These are phyloP conservation scores for Fusarium multiceps DNA, from an alignment of 2,329 filamentous ascomycete genomes.

Conservation along the genomic window DNA sequence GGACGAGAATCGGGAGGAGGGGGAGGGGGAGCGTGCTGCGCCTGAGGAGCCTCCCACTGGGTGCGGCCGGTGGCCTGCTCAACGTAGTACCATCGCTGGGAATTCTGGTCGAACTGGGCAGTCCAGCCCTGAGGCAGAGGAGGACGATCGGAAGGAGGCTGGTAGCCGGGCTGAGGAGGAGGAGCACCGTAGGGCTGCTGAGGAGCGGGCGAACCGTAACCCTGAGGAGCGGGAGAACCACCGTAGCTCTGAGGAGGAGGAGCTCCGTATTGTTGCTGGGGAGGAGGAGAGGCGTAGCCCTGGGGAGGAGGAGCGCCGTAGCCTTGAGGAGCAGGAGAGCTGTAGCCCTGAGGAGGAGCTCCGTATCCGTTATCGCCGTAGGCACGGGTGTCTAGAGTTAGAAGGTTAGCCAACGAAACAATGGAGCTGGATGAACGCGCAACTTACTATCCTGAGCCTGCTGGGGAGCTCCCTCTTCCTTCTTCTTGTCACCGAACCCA, in stretches of 20 bases:
- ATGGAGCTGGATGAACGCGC: too few relatives aligned
- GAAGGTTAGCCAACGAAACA: slow-evolving; percentile 10
- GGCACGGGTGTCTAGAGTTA: slow-evolving; percentile 30
- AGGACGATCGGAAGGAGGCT: slow-evolving; percentile 56
- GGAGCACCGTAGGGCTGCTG: slow-evolving; percentile 41
- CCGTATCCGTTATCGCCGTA: slow-evolving; percentile 45
- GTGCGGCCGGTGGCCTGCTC: slow-evolving; percentile 70
- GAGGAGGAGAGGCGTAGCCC: slow-evolving; percentile 13
- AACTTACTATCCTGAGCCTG: slow-evolving; percentile 36
- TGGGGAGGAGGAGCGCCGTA: slow-evolving; percentile 41
- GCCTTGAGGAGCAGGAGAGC: slow-evolving; percentile 52
- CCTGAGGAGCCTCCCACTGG: slow-evolving; percentile 70
- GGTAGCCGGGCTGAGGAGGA: slow-evolving; percentile 48
- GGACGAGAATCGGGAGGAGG: slow-evolving; percentile 39
- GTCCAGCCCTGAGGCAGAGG: slow-evolving; percentile 70
- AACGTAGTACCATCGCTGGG: slow-evolving; percentile 73
- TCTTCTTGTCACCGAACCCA: slow-evolving; percentile 56
- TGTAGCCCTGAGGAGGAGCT: slow-evolving; percentile 53
- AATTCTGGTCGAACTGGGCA: slow-evolving; percentile 70
- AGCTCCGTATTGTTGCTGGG: neutral
- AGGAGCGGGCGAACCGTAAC: slow-evolving; percentile 40
- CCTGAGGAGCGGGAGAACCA: slow-evolving; percentile 8
- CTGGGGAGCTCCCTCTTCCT: slow-evolving; percentile 41
- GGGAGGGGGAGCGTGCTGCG: slow-evolving; percentile 44
- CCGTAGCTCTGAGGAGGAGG: slow-evolving; percentile 1